These are phyloP conservation scores for Pterocarpus macrocarpus DNA, from an alignment of 306 rosid genomes.

Conservation along the genomic window DNA sequence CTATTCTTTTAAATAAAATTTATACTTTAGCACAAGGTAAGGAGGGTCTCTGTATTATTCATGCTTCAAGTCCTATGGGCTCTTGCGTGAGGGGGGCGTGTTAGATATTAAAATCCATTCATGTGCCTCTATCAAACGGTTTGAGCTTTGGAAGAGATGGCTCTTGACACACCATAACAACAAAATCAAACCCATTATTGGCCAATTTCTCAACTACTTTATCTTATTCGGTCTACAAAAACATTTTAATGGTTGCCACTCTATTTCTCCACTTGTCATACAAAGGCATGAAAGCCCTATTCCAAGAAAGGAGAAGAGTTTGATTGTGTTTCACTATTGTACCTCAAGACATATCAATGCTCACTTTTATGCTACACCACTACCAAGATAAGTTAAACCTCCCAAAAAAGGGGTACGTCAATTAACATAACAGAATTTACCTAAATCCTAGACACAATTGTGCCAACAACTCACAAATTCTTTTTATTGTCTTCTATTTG, in stretches of 20 bases:
- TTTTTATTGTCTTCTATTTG: too few relatives aligned
- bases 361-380: conserved; percentile 1
- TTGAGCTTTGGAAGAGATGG: too few relatives aligned
- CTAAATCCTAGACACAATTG: not conserved
- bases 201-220: not conserved
- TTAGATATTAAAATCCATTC: too few relatives aligned
- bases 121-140: too few relatives aligned
- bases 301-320: not conserved
- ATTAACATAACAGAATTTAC: not conserved
- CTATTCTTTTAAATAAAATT: too few relatives aligned
- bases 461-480: not conserved
- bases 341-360: not conserved
- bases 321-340: not conserved
- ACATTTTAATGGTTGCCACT: not conserved
- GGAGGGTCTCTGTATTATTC: too few relatives aligned
- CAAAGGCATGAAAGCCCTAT: not conserved
- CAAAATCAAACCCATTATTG: not conserved
- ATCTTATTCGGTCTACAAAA: not conserved
- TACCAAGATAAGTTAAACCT: not conserved
- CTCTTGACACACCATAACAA: too few relatives aligned
- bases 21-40: too few relatives aligned
- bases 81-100: too few relatives aligned
- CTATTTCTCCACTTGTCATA: not conserved
- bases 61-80: too few relatives aligned
- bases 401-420: too few relatives aligned